A percentile compares a stretch with the other conserved stretches of the same genome.
These are phyloP conservation scores for Davidsoniella virescens DNA, from an alignment of 2,329 filamentous ascomycete species.

Conservation along the genomic window DNA sequence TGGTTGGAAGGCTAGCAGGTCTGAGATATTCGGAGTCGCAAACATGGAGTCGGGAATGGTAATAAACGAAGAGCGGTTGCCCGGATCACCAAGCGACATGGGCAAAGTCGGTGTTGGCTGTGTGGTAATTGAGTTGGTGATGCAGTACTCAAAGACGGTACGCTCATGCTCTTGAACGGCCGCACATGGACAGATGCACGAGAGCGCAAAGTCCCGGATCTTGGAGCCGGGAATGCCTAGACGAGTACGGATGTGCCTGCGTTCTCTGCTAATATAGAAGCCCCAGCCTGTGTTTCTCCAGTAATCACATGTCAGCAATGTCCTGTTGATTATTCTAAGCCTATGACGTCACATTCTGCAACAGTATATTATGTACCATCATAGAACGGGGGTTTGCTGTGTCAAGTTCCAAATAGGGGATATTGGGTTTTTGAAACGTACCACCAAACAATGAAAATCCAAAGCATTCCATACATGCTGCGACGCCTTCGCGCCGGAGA, in stretches of 20 bases:
- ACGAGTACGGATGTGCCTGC: conserved; percentile 9
- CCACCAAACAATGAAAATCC: conserved; percentile 5
- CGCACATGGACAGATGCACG: conserved; percentile 11
- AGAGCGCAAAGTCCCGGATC: conserved; percentile 5
- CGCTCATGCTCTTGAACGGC: conserved; percentile 12
- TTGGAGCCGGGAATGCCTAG: conserved; percentile 10
- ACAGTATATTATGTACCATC: no score
- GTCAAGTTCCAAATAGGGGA: neutral
- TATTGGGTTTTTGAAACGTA: neutral
- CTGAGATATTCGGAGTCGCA: conserved; percentile 2
- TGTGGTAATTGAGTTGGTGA: conserved; percentile 8
- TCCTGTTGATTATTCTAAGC: neutral
- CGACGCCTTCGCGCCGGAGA: conserved; percentile 7
- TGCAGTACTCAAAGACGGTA: conserved; percentile 11
- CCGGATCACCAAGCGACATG: conserved; percentile 11
- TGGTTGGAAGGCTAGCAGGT: neutral
- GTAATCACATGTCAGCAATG: conserved; percentile 10
- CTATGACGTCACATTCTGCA: conserved; percentile 5
- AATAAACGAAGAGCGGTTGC: conserved; percentile 11
- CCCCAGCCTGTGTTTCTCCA: conserved; percentile 11
- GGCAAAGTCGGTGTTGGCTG: conserved; percentile 10
- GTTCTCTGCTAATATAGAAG: conserved; percentile 10
- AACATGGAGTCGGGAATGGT: conserved; percentile 11
- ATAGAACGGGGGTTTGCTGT: no score
- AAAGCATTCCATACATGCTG: conserved; percentile 9